phyloP scores from a whole-genome alignment of 2,329 filamentous ascomycete species.

The Metarhizium guizhouense region DNA sequence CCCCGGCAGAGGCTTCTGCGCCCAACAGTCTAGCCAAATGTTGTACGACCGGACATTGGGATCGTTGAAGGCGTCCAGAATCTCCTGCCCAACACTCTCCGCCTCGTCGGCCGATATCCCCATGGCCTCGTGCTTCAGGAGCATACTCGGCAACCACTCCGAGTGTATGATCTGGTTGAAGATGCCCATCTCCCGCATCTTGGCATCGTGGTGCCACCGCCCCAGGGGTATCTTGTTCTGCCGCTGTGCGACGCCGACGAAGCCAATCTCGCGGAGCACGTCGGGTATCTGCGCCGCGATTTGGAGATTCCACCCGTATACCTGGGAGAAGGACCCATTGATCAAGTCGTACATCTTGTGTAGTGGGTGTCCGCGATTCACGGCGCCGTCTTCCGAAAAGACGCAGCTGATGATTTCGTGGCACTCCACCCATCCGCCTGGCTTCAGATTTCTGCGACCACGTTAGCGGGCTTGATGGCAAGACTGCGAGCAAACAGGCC shows the following conservation, averaged over 20 bases:
- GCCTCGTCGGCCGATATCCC: slow-evolving; percentile 26
- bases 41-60: slow-evolving; percentile 23
- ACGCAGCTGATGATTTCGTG: slow-evolving; percentile 25
- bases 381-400: slow-evolving; percentile 22
- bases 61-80: slow-evolving; percentile 23
- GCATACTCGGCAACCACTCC: slow-evolving; percentile 24
- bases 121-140: slow-evolving; percentile 23
- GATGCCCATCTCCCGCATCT: slow-evolving; percentile 27
- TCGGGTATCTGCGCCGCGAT: slow-evolving; percentile 19
- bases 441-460: slow-evolving; percentile 21
- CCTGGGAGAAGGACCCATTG: slow-evolving; percentile 19
- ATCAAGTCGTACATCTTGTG: slow-evolving; percentile 24
- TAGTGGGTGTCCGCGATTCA: slow-evolving; percentile 20
- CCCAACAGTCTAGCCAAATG: slow-evolving; percentile 29
- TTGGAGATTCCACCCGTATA: slow-evolving; percentile 26
- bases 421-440: slow-evolving; percentile 32
- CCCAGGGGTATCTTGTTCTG: slow-evolving; percentile 25
- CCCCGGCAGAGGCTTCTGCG: slow-evolving; percentile 23
- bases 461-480: background rate
- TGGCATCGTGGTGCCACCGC: slow-evolving; percentile 26
- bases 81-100: slow-evolving; percentile 19
- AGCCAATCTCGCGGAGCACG: slow-evolving; percentile 23
- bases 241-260: slow-evolving; percentile 21
- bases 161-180: slow-evolving; percentile 26
- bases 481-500: no score